Percentiles rank a stretch among this genome's conserved stretches.
Evolutionary conservation across 441 rosid species (phyloP).

Genomic region (Biscutella laevigata): DNA sequence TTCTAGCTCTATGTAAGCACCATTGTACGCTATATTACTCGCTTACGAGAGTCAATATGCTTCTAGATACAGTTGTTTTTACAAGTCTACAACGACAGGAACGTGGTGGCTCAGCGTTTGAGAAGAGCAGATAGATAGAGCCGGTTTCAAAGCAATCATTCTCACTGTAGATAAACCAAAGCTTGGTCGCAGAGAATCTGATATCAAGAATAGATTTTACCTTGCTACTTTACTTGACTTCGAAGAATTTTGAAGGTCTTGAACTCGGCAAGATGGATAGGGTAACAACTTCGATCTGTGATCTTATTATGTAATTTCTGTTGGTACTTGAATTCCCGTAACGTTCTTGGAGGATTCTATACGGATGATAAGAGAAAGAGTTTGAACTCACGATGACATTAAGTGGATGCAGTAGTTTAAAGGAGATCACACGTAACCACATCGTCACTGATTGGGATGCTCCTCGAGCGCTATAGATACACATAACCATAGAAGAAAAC

Average conservation of each 20-base stretch:
- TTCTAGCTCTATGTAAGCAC: constrained; percentile 80
- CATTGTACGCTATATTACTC: not conserved
- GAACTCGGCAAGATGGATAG: constrained; percentile 68
- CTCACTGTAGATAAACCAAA: constrained; percentile 54
- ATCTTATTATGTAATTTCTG: not conserved
- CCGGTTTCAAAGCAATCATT: constrained; percentile 80
- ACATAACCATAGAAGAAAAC: not conserved
- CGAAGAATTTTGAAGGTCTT: constrained; percentile 84
- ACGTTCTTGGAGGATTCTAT: constrained; percentile 12
- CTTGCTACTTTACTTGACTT: constrained; percentile 56
- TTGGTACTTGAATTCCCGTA: not conserved
- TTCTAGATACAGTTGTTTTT: not conserved
- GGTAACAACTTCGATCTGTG: constrained; percentile 32
- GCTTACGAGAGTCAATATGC: not conserved
- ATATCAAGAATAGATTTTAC: constrained; percentile 58
- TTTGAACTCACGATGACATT: constrained; percentile 87
- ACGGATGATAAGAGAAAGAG: constrained; percentile 73
- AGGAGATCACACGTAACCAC: constrained; percentile 69
- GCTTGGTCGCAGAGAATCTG: constrained; percentile 48
- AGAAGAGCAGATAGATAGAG: constrained; percentile 88
- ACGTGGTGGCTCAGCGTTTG: constrained; percentile 72
- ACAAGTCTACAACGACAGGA: constrained; percentile 75
- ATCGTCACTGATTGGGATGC: constrained; percentile 58
- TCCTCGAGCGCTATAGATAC: constrained; percentile 25
- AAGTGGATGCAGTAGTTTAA: constrained; percentile 70